Evolutionary conservation across 1,284 basidiomycete species (phyloP).

Genomic region (Melampsora americana): DNA sequence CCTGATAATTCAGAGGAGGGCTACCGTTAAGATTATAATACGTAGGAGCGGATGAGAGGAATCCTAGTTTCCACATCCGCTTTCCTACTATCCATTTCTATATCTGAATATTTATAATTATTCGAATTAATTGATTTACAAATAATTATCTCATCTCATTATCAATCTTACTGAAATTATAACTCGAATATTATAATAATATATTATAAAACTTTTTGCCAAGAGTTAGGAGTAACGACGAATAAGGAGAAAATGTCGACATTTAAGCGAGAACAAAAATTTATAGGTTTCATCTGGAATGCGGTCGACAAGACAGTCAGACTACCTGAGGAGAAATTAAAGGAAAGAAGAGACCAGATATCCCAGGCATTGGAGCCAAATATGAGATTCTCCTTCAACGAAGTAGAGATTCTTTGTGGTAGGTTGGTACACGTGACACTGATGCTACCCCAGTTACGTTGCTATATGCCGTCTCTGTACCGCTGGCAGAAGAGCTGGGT

Average conservation of each 20-base stretch:
- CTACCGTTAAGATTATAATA: no score
- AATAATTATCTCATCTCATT: no score
- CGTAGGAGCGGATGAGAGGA: no score
- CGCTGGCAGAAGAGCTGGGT: background rate
- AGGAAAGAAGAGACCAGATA: background rate
- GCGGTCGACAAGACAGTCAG: background rate
- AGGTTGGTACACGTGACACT: background rate
- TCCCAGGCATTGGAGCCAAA: background rate
- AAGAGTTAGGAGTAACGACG: conserved; percentile 10
- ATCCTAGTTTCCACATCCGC: no score
- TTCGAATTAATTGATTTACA: no score
- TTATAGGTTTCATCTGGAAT: conserved; percentile 22
- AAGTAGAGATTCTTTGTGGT: conserved; percentile 13
- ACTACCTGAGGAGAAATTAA: background rate
- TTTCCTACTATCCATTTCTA: no score
- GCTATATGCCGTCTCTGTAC: background rate
- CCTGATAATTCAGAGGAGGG: no score
- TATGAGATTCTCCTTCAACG: background rate
- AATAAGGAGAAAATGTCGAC: background rate
- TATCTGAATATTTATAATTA: no score
- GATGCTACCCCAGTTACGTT: conserved; percentile 2
- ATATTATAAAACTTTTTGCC: no score
- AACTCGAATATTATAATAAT: no score
- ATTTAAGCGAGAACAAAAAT: conserved; percentile 19
- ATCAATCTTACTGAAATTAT: no score